Percentiles rank a stretch among this genome's conserved stretches.
These are phyloP conservation scores for Yarrowia sp. DNA, from an alignment of 805 yeast species.

Conservation along the genomic window DNA sequence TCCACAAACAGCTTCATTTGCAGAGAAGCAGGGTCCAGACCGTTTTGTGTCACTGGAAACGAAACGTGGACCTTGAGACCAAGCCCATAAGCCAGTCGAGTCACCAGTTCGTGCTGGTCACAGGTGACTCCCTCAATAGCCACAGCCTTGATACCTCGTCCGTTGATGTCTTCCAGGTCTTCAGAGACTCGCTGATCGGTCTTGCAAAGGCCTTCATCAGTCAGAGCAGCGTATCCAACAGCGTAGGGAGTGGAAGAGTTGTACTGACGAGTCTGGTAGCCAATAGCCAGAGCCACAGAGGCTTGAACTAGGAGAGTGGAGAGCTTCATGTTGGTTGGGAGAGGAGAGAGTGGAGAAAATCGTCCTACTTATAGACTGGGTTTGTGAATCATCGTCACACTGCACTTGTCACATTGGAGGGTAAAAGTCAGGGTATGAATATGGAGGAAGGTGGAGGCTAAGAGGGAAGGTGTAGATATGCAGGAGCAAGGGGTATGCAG, in stretches of 20 bases:
- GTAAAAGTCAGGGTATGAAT: no score
- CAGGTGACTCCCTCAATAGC: not conserved
- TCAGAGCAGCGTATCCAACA: constrained; percentile 7
- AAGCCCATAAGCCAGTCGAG: not conserved
- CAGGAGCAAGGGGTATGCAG: not conserved
- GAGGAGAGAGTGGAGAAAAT: no score
- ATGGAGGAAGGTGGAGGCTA: no score
- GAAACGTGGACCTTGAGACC: constrained; percentile 8
- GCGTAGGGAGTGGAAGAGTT: not conserved
- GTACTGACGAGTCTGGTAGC: not conserved
- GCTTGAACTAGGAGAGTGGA: not conserved
- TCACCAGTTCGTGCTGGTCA: not conserved
- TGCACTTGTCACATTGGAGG: no score
- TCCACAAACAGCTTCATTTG: not conserved
- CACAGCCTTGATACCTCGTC: not conserved
- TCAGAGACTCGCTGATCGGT: not conserved
- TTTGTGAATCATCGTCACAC: no score
- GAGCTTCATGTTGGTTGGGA: not conserved
- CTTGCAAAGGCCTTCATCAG: constrained; percentile 3
- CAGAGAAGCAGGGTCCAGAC: not conserved
- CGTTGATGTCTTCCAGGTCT: not conserved
- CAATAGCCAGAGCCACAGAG: not conserved
- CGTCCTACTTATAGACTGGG: not conserved
- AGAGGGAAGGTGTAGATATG: not conserved
- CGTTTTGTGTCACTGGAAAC: not conserved